A percentile compares a stretch with the other conserved stretches of the same genome.
Evolutionary conservation across 2,329 filamentous ascomycete species (phyloP).

Genomic region (Alternaria postmessia): DNA sequence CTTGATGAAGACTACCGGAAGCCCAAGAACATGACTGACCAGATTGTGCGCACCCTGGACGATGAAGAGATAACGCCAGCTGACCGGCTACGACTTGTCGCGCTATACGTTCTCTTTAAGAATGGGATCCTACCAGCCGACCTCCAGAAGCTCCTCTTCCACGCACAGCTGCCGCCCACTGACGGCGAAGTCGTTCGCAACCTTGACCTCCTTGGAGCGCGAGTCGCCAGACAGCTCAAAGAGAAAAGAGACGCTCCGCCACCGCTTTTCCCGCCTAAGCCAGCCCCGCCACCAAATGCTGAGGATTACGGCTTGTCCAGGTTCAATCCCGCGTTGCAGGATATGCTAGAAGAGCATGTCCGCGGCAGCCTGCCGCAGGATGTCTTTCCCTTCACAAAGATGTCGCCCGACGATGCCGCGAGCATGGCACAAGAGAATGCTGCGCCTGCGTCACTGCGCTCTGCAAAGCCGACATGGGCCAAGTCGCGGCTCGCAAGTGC

Average conservation of each 20-base stretch:
- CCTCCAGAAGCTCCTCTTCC: constrained; percentile 81
- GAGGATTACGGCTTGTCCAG: constrained; percentile 87
- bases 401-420: constrained; percentile 69
- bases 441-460: constrained; percentile 74
- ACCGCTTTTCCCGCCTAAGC: constrained; percentile 76
- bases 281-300: constrained; percentile 59
- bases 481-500: constrained; percentile 75
- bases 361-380: constrained; percentile 53
- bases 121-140: constrained; percentile 87
- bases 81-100: constrained; percentile 84
- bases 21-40: constrained; percentile 86
- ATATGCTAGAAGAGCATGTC: constrained; percentile 77
- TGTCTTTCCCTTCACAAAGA: constrained; percentile 59
- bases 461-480: constrained; percentile 95
- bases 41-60: constrained; percentile 86
- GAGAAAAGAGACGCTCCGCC: constrained; percentile 72
- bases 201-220: constrained; percentile 81
- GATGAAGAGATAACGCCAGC: constrained; percentile 75
- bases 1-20: constrained; percentile 92
- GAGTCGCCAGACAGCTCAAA: constrained; percentile 76
- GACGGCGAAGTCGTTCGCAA: constrained; percentile 79
- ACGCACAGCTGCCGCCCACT: constrained; percentile 77
- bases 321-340: constrained; percentile 81
- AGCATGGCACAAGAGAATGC: constrained; percentile 61
- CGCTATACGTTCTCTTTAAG: constrained; percentile 85